phyloP scores from a whole-genome alignment of 192 early-diverging fungal species.

The Rhizoclosmatium globosum region DNA sequence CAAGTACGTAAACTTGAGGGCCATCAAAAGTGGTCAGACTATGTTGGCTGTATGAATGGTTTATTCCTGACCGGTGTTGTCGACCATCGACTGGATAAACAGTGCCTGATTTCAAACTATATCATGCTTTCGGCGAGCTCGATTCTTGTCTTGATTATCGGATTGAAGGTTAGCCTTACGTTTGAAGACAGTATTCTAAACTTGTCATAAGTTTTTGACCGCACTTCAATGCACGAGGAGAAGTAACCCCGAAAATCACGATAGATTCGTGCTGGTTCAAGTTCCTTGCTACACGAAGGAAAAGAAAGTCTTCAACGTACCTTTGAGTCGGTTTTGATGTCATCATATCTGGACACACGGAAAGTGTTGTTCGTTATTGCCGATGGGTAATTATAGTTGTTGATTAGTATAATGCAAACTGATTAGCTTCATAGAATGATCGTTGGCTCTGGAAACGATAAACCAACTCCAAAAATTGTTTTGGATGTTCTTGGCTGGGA shows the following conservation, averaged over 20 bases:
- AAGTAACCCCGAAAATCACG: constrained; percentile 78
- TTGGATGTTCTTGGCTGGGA: constrained; percentile 86
- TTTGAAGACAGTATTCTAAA: constrained; percentile 33
- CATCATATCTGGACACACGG: constrained; percentile 81
- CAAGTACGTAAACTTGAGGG: constrained; percentile 24
- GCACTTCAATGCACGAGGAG: constrained; percentile 59
- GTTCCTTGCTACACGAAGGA: constrained; percentile 91
- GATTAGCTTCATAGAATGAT: constrained; percentile 58
- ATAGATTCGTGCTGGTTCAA: constrained; percentile 87
- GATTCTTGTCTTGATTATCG: constrained; percentile 77
- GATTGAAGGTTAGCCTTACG: constrained; percentile 78
- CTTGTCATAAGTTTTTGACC: constrained; percentile 83
- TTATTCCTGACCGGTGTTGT: constrained; percentile 81
- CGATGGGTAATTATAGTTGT: constrained; percentile 58
- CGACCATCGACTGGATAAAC: constrained; percentile 76
- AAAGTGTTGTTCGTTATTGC: constrained; percentile 86
- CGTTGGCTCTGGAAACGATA: constrained; percentile 89
- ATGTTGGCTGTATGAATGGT: constrained; percentile 76
- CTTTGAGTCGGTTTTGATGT: constrained; percentile 75
- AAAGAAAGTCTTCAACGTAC: constrained; percentile 81
- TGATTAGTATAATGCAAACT: not conserved
- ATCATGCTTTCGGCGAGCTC: constrained; percentile 75
- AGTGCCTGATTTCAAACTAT: constrained; percentile 85
- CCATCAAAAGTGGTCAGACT: constrained; percentile 42
- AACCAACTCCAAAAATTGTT: constrained; percentile 88